Evolutionary conservation across 345 rosid species (phyloP).

Genomic region (Ceriops zippeliana): DNA sequence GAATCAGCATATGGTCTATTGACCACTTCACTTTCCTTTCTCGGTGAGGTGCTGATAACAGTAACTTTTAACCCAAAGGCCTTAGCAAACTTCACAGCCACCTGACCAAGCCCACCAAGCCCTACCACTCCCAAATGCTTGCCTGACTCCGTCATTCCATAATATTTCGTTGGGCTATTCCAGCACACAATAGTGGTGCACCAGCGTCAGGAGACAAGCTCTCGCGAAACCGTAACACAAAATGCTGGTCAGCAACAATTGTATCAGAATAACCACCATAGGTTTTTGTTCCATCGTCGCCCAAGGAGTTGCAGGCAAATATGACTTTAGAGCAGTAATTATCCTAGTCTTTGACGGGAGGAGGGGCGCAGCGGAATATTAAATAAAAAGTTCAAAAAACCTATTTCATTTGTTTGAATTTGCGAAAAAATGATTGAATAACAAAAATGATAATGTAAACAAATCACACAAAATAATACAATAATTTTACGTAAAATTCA

Average conservation of each 20-base stretch:
- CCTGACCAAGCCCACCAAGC: constrained; percentile 90
- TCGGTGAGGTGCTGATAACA: constrained; percentile 66
- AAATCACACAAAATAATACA: too few relatives aligned
- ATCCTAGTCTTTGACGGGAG: constrained; percentile 44
- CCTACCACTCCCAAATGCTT: constrained; percentile 88
- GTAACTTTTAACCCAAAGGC: constrained; percentile 87
- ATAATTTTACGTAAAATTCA: too few relatives aligned
- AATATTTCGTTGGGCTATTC: constrained; percentile 91
- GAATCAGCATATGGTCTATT: constrained; percentile 55
- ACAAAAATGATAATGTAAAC: too few relatives aligned
- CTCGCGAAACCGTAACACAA: constrained; percentile 61
- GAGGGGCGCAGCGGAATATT: too few relatives aligned
- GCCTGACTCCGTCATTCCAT: constrained; percentile 77
- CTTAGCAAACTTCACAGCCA: constrained; percentile 80
- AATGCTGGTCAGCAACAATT: constrained; percentile 69
- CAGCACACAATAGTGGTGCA: constrained; percentile 84
- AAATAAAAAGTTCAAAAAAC: too few relatives aligned
- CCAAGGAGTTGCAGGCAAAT: constrained; percentile 52
- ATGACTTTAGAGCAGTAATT: constrained; percentile 57
- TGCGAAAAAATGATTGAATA: too few relatives aligned
- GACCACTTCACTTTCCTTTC: constrained; percentile 54
- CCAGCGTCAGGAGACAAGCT: constrained; percentile 59
- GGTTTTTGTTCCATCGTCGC: constrained; percentile 52
- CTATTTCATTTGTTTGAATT: too few relatives aligned
- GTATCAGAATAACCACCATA: constrained; percentile 77